Percentiles rank a stretch among this genome's conserved stretches.
Conservation (phyloP, 495 filamentous ascomycete genomes). For the Paragyromitra xinjiangensis region DNA sequence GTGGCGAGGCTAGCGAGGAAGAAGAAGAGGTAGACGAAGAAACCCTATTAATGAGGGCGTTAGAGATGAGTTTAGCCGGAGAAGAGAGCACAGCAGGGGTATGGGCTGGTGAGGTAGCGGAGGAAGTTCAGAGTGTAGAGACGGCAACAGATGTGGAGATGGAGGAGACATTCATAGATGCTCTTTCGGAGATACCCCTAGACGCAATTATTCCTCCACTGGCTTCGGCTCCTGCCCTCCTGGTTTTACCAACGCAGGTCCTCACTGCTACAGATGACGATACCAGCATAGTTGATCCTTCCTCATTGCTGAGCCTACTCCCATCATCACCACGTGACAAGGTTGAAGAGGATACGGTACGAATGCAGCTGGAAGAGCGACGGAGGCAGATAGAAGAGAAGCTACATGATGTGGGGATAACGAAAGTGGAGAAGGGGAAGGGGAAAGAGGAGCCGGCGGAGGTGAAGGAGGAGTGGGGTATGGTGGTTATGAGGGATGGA, state of each 20-base stretch:
- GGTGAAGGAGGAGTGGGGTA: conserved; percentile 22
- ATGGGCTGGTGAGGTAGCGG: not conserved
- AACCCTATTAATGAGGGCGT: conserved; percentile 19
- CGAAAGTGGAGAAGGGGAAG: no score
- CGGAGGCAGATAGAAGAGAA: not conserved
- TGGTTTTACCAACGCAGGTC: no score
- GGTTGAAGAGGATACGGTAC: not conserved
- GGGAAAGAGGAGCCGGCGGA: no score
- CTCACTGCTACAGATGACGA: not conserved
- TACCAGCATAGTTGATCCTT: not conserved
- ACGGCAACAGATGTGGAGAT: not conserved
- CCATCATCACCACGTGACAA: not conserved
- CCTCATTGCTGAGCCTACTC: not conserved
- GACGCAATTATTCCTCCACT: not conserved
- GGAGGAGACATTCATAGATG: not conserved
- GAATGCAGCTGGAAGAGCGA: not conserved
- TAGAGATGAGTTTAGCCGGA: conserved; percentile 33
- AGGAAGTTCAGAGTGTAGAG: not conserved
- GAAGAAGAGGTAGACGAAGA: conserved; percentile 27
- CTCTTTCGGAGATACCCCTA: not conserved
- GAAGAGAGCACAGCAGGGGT: not conserved
- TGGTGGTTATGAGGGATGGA: conserved; percentile 29
- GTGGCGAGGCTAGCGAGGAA: not conserved
- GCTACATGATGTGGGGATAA: not conserved
- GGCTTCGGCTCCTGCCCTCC: not conserved